These are phyloP conservation scores for Cryptococcus sp. DNA, from an alignment of 1,284 basidiomycete genomes.

Conservation along the genomic window DNA sequence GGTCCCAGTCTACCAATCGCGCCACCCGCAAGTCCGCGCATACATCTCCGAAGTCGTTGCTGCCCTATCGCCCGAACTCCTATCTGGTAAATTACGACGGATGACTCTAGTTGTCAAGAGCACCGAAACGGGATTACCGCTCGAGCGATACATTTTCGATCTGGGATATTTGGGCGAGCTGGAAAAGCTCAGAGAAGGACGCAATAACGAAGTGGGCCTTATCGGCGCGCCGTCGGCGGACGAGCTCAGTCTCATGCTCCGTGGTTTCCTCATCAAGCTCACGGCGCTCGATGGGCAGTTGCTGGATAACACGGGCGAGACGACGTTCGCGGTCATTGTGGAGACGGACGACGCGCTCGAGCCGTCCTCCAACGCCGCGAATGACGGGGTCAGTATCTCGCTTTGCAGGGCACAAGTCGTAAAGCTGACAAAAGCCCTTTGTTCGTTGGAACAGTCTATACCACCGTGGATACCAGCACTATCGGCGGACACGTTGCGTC, in stretches of 20 bases:
- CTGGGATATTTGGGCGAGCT: constrained; percentile 63
- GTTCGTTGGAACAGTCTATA: constrained; percentile 57
- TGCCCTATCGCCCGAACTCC: constrained; percentile 72
- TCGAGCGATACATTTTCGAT: constrained; percentile 66
- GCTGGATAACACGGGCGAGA: constrained; percentile 67
- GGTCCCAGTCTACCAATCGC: constrained; percentile 85
- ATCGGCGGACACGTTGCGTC: constrained; percentile 33
- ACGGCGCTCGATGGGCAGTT: constrained; percentile 77
- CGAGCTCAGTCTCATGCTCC: constrained; percentile 73
- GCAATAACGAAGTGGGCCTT: constrained; percentile 54
- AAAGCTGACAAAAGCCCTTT: constrained; percentile 16
- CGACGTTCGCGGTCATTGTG: constrained; percentile 78
- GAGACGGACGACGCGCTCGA: constrained; percentile 73
- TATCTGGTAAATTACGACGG: constrained; percentile 30
- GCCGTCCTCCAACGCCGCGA: constrained; percentile 59
- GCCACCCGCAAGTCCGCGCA: constrained; percentile 80
- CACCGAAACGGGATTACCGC: constrained; percentile 60
- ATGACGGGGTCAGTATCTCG: constrained; percentile 52
- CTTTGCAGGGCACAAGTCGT: background rate
- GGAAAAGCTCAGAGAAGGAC: constrained; percentile 71
- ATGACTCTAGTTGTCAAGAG: constrained; percentile 70
- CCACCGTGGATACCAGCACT: constrained; percentile 57
- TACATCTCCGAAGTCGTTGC: constrained; percentile 82
- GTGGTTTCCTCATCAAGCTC: constrained; percentile 82
- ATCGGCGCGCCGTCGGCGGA: constrained; percentile 32